Percentiles rank a stretch among this genome's conserved stretches.
phyloP scores from a whole-genome alignment of 2,329 filamentous ascomycete genomes.

The Paracorniculantispora psalliotae region DNA sequence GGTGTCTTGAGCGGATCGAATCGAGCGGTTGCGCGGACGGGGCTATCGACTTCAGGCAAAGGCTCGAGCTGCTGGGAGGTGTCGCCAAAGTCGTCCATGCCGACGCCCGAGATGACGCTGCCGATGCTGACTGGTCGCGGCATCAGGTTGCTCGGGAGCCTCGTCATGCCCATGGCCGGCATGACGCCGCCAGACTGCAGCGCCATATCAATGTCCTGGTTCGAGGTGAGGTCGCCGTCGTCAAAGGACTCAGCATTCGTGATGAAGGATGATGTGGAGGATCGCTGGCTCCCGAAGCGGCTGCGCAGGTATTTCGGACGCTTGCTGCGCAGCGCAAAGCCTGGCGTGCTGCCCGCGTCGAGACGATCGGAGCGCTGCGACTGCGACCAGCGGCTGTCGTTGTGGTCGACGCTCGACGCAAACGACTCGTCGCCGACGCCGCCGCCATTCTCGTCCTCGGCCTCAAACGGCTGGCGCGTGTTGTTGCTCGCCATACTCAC shows the following conservation, averaged over 20 bases:
- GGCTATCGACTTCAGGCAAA: slow-evolving; percentile 44
- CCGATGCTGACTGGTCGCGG: slow-evolving; percentile 79
- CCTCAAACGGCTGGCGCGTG: slow-evolving; percentile 7
- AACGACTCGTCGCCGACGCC: slow-evolving; percentile 27
- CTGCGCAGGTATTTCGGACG: slow-evolving; percentile 55
- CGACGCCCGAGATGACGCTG: slow-evolving; percentile 70
- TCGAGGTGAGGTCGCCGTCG: slow-evolving; percentile 70
- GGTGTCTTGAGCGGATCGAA: slow-evolving; percentile 63
- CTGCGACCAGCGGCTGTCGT: slow-evolving; percentile 23
- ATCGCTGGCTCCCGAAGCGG: slow-evolving; percentile 53
- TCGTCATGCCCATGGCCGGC: slow-evolving; percentile 48
- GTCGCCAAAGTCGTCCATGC: slow-evolving; percentile 55
- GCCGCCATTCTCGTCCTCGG: slow-evolving; percentile 23
- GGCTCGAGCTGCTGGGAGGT: slow-evolving; percentile 43
- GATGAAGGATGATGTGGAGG: slow-evolving; percentile 56
- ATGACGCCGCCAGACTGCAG: slow-evolving; percentile 75
- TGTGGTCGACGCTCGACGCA: slow-evolving; percentile 25
- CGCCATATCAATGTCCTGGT: slow-evolving; percentile 66
- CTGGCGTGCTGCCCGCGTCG: slow-evolving; percentile 44
- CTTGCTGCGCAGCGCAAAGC: slow-evolving; percentile 41
- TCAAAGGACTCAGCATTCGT: slow-evolving; percentile 50
- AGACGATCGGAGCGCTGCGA: slow-evolving; percentile 27
- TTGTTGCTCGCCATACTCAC: slow-evolving; percentile 40
- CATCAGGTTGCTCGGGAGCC: slow-evolving; percentile 51
- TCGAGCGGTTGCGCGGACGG: slow-evolving; percentile 28